Evolutionary conservation across 805 yeast species (phyloP).

Genomic region (Metschnikowia bowlesiae): DNA sequence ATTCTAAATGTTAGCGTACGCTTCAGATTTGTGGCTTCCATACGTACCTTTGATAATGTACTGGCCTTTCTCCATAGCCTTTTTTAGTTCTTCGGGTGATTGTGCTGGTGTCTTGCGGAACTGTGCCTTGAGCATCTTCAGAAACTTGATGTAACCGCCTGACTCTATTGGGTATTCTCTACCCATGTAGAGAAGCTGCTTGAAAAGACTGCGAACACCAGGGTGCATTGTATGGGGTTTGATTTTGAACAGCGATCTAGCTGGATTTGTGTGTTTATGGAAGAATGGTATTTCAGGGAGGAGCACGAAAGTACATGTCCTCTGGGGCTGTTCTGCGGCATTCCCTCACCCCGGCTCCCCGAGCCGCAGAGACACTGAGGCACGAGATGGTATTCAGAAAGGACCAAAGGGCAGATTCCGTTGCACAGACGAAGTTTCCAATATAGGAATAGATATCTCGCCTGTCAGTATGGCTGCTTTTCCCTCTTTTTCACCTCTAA

Average conservation of each 20-base stretch:
- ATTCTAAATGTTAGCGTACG: slow-evolving; percentile 19
- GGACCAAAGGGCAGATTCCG: neutral
- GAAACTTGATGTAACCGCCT: slow-evolving; percentile 27
- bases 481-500: too few species aligned
- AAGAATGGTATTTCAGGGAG: neutral
- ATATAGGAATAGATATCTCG: neutral
- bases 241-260: too few species aligned
- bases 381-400: neutral
- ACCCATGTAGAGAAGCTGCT: slow-evolving; percentile 30
- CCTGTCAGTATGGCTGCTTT: neutral
- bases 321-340: neutral
- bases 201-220: slow-evolving; percentile 16
- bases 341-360: neutral
- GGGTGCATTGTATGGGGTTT: slow-evolving; percentile 9
- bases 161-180: slow-evolving; percentile 30
- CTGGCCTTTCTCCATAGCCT: slow-evolving; percentile 28
- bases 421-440: neutral
- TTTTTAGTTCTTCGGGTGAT: slow-evolving; percentile 16
- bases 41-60: slow-evolving; percentile 23
- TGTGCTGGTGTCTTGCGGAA: slow-evolving; percentile 17
- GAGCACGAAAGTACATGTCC: neutral
- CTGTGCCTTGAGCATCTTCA: slow-evolving; percentile 16
- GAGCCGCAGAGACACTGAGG: too few species aligned
- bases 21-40: neutral
- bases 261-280: too few species aligned